Base-by-base conservation (phyloP, 805 yeast species). In the Ogataea henricii region DNA sequence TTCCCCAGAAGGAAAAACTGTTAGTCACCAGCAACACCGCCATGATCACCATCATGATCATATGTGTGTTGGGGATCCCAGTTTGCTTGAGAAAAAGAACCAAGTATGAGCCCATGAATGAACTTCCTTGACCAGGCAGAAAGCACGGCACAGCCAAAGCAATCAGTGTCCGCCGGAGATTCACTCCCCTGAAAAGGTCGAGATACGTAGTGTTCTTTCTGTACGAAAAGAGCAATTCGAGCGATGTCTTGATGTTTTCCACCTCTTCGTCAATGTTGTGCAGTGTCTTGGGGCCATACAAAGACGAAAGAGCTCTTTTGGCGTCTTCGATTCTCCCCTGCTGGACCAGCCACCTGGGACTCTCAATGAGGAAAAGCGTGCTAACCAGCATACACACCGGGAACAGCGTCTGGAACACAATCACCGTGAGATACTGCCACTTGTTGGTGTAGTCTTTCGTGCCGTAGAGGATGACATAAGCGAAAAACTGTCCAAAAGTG, bases 141-240 rank as follows among this genome's bases (percentile, higher is more conserved):
- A 70, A 63, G 46, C 72, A 53, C 73, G 78, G 75, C 16, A 69
- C 59, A 7, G 48, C 39, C 23, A 64, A 44, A 5, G 69, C 54
- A 13, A 75, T 57, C 46, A 75, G 66, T 0, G 82, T 76, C 66
- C 82, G 70, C 63, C 77, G 71, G 36, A 70, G 59, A 54, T 78
- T 72, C 5, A 59, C 47, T 3, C 73, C 73, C 51, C 63, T 67
- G 66, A 77, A 75, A 46, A 79, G 75, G 42, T 76, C 77, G n/a
- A 53, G 16, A 53, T 64, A 73, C 9, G 71, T 54, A 13, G 59
- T 56, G 56, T 64, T 61, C 1, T 63, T 55, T 4, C 48, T 25
- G 68, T 61, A 49, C 53, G 56, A 49, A 69, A 72, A 54, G 50
- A 60, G 47, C 30, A 55, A 50, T 16, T 44, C 51, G 22, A 48